These are phyloP conservation scores for Actinidia chinensis DNA, from an alignment of 179 eudicot genomes.

Conservation along the genomic window DNA sequence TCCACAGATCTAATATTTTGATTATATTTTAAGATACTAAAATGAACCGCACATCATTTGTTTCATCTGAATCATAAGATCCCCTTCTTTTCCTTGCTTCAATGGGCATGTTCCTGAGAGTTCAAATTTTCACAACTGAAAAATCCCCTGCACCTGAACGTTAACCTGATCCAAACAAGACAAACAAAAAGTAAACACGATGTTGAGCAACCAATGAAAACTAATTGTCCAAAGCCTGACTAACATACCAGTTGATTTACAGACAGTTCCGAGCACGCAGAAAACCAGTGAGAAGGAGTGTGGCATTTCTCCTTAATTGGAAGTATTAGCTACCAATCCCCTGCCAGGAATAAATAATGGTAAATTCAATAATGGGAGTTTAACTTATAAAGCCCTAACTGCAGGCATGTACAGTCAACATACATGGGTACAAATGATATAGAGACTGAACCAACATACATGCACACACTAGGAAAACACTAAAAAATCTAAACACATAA, in stretches of 20 bases:
- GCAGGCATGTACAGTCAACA: neutral
- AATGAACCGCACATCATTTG: constrained; percentile 43
- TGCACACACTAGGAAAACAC: neutral
- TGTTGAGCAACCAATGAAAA: constrained; percentile 4
- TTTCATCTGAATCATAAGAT: constrained; percentile 77
- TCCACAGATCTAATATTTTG: neutral
- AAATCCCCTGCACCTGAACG: constrained; percentile 98
- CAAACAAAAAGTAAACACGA: constrained; percentile 10
- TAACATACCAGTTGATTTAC: constrained; percentile 86
- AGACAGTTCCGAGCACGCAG: constrained; percentile 73
- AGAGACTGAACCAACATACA: neutral
- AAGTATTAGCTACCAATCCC: constrained; percentile 56
- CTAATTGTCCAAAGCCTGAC: constrained; percentile 10
- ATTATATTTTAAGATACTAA: neutral
- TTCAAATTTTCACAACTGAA: constrained; percentile 72
- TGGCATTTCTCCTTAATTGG: constrained; percentile 60
- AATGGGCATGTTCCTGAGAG: constrained; percentile 70
- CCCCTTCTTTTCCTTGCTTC: constrained; percentile 69
- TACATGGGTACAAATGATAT: neutral
- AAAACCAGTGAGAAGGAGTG: constrained; percentile 77
- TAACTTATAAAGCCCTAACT: neutral
- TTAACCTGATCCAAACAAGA: constrained; percentile 62
- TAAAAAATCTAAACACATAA: neutral
- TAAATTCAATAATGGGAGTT: neutral
- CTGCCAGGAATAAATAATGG: constrained; percentile 36